Evolutionary conservation across 1,284 basidiomycete genomes (phyloP).

Genomic region (Ustilago nuda): DNA sequence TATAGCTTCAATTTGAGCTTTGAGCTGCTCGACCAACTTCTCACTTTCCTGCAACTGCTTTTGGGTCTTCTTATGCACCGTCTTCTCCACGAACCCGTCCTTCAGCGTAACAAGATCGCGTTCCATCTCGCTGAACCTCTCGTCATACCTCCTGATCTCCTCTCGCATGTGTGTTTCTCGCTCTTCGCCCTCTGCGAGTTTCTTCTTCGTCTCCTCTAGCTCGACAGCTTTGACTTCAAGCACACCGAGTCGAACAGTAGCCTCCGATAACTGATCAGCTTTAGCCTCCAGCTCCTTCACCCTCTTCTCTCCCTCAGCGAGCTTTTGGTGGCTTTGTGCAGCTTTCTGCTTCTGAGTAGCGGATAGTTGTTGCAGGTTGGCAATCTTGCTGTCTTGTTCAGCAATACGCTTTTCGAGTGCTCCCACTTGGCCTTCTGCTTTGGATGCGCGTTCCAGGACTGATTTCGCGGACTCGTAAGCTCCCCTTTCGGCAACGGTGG

Average conservation of each 20-base stretch:
- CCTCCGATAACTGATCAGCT: constrained; percentile 29
- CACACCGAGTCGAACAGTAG: constrained; percentile 8
- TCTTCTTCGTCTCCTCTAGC: background rate
- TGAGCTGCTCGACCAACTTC: constrained; percentile 40
- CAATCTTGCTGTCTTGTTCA: constrained; percentile 59
- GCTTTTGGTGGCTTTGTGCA: constrained; percentile 54
- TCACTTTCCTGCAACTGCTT: constrained; percentile 30
- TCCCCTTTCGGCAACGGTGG: constrained; percentile 31
- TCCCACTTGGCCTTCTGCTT: constrained; percentile 51
- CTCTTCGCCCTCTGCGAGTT: constrained; percentile 36
- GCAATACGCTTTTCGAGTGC: constrained; percentile 54
- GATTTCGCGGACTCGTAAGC: constrained; percentile 41
- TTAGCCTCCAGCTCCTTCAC: constrained; percentile 47
- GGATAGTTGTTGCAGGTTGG: constrained; percentile 52
- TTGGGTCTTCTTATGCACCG: constrained; percentile 24
- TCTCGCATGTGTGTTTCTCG: constrained; percentile 22
- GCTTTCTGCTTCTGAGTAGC: constrained; percentile 65
- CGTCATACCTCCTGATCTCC: constrained; percentile 42
- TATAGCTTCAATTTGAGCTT: constrained; percentile 18
- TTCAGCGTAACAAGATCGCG: constrained; percentile 51
- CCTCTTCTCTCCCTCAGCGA: constrained; percentile 56
- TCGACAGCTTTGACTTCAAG: background rate
- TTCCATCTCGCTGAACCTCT: constrained; percentile 51
- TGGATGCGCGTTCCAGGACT: constrained; percentile 41
- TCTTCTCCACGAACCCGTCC: constrained; percentile 44